These are phyloP conservation scores for Podaxis sp. DNA, from an alignment of 768 basidiomycete species.

Conservation along the genomic window DNA sequence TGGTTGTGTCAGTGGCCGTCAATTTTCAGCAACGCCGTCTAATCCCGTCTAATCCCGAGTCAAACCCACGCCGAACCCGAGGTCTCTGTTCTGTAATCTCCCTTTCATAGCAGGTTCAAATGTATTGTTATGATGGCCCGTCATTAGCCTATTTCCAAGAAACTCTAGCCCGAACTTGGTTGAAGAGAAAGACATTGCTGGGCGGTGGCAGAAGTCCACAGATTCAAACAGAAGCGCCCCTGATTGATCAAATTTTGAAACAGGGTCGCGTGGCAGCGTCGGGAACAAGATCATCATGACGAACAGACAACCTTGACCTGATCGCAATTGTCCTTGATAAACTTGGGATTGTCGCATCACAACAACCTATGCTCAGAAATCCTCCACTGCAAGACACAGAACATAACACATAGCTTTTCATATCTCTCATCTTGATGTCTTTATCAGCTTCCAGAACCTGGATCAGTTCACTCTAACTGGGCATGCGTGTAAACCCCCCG, in stretches of 20 bases:
- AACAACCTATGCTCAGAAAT: neutral
- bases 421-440: neutral
- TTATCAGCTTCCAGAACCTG: conserved; percentile 1
- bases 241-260: conserved; percentile 9
- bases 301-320: neutral
- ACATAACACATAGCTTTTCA: neutral
- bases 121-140: neutral
- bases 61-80: conserved; percentile 1
- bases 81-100: neutral
- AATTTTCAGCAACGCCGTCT: neutral
- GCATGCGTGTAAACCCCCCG: neutral
- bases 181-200: neutral
- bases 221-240: neutral
- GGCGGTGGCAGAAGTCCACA: conserved; percentile 6
- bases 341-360: neutral
- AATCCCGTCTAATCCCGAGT: neutral
- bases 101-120: neutral
- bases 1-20: neutral
- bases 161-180: neutral
- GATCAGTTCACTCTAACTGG: neutral
- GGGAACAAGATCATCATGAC: conserved; percentile 5
- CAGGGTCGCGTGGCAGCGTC: conserved; percentile 10
- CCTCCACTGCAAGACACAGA: too few species aligned
- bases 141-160: neutral
- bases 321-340: neutral